Evolutionary conservation across 208 protist genomes (phyloP), one percentile per base, ranked within the genome.

Genomic region (Trypanosoma scelopori): DNA sequence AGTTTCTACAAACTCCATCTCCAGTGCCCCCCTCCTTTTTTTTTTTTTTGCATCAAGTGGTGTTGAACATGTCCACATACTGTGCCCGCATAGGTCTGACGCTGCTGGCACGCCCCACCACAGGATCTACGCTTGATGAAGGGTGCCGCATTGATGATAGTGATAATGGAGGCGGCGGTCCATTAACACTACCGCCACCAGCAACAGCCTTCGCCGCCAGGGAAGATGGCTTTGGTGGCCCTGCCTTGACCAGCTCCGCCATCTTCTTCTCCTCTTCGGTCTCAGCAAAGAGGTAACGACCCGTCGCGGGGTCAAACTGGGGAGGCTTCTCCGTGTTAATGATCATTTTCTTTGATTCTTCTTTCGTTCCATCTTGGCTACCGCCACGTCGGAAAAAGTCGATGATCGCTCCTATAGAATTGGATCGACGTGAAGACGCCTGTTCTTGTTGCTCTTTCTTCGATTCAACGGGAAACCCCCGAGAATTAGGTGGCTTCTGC

Each of bases 281-380:
- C 72, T 92, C 71, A 35, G 75, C 74, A 74, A 95, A 93, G 55
- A 92, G 63, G 77, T 87, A 95, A 11, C 85, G 81, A 22, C 85
- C 85, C 0, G 81, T 91, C 16, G 71, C 76, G 3, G 81, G 74
- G 63, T 95, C 87, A 67, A 88, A 95, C 53, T 77, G 69, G 4
- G 90, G 90, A 20, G 82, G 75, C 59, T 83, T 84, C 49, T 78
- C 85, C 12, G 87, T 93, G 74, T 95, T 78, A 35, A 95, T 73
- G 55, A 93, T 92, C 90, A 95, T 95, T 50, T 78, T 75, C 64
- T 93, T 95, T 41, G 81, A 75, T 66, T 87, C 82, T n/a, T 92
- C 76, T 20, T 79, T 72, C 65, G 86, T 81, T 16, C 58, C 4
- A 15, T 65, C 69, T 41, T 58, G 39, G 41, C 69, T 81, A 13